Conservation (phyloP, 805 yeast genomes). For the Candida maris region DNA sequence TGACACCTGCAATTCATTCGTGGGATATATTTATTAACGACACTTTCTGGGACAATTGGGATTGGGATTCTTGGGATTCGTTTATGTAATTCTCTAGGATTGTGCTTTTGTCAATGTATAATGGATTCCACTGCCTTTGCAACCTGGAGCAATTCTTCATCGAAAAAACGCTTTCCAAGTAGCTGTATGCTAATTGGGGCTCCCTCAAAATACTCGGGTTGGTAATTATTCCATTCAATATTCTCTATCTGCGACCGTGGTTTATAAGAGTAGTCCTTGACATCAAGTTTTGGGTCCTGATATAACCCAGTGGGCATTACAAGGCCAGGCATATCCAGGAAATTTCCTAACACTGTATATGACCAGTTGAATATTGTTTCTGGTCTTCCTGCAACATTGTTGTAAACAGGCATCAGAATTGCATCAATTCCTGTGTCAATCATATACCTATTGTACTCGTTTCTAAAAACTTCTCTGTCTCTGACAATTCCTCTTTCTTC, state of each 20-base stretch:
- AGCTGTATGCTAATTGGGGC: conserved; percentile 50
- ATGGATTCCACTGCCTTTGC: conserved; percentile 33
- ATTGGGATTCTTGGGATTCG: conserved; percentile 9
- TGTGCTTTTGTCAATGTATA: background rate
- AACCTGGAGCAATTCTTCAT: conserved; percentile 45
- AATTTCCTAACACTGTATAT: conserved; percentile 64
- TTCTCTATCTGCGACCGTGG: conserved; percentile 41
- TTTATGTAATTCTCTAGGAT: background rate
- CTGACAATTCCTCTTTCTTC: conserved; percentile 46
- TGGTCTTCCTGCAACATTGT: conserved; percentile 57
- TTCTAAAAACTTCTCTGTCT: conserved; percentile 47
- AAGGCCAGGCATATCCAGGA: conserved; percentile 64
- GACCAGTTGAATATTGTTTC: conserved; percentile 54
- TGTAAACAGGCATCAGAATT: conserved; percentile 54
- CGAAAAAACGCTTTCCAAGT: conserved; percentile 46
- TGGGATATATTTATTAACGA: conserved; percentile 8
- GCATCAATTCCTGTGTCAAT: conserved; percentile 48
- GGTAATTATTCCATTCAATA: conserved; percentile 24
- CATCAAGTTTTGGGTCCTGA: conserved; percentile 49
- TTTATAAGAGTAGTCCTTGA: conserved; percentile 32
- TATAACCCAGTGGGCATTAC: conserved; percentile 53
- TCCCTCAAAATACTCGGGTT: conserved; percentile 33
- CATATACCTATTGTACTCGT: conserved; percentile 44
- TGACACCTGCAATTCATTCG: conserved; percentile 2
- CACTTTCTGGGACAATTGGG: conserved; percentile 6